phyloP scores from a whole-genome alignment of 495 filamentous ascomycete genomes.

The Letharia columbiana region DNA sequence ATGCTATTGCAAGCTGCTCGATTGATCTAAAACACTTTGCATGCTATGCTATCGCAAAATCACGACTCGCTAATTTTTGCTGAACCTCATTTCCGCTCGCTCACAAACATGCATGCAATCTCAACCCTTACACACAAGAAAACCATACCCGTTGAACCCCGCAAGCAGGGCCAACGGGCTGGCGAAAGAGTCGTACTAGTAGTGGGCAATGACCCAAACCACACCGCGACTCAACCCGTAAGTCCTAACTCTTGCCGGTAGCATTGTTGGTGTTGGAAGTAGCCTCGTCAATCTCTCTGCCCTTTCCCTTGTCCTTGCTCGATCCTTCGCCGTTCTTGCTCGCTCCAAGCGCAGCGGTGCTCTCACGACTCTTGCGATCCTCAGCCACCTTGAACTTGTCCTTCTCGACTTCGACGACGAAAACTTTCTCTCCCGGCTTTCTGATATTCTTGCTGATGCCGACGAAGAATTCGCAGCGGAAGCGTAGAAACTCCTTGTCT shows the following conservation, averaged over 20 bases:
- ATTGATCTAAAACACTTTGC: background rate
- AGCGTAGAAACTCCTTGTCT: conserved; percentile 39
- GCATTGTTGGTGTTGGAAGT: background rate
- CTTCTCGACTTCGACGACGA: conserved; percentile 31
- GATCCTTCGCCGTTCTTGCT: background rate
- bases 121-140: conserved; percentile 1
- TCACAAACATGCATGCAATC: background rate
- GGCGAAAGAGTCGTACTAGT: conserved; percentile 3
- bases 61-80: background rate
- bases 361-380: conserved; percentile 10
- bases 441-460: conserved; percentile 41
- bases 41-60: background rate
- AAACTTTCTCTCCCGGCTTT: conserved; percentile 24
- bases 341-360: conserved; percentile 2
- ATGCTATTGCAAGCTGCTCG: background rate
- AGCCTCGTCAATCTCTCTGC: background rate
- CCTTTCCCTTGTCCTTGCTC: conserved; percentile 3
- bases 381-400: conserved; percentile 14
- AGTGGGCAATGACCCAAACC: background rate
- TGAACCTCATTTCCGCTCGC: background rate
- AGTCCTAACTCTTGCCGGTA: conserved; percentile 4
- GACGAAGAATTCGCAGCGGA: conserved; percentile 46
- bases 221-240: conserved; percentile 1
- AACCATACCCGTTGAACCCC: background rate
- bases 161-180: background rate